Base-by-base conservation (phyloP, 139 green algal species). In the Chlamydomonas incerta region DNA sequence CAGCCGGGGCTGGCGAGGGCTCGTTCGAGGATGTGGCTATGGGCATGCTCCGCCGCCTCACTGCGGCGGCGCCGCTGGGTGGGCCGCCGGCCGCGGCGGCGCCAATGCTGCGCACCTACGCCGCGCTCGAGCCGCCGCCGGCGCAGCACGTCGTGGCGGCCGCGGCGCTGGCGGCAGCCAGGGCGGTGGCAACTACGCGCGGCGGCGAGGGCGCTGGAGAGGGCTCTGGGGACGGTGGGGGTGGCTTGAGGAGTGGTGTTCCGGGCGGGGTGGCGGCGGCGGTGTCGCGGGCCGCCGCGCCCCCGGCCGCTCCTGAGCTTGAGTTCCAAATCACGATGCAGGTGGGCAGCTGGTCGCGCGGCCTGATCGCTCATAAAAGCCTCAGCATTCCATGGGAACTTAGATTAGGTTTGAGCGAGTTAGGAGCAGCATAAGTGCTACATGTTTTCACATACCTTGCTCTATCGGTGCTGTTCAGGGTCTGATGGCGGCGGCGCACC, bases 321-420 rank as follows among this genome's bases (percentile, higher is more conserved):
- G 79, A 85, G 47, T n/a, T 85, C 1, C 46, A 85, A 47, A 46
- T 85, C 31, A 66, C 66, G 6, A 75, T 85, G 65, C 66, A 74
- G 31, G 50, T 50, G 8, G n/a, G n/a, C n/a, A n/a, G n/a, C n/a
- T n/a, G n/a, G n/a, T n/a, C n/a, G n/a, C n/a, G n/a, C n/a, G n/a
- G n/a, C n/a, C n/a, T n/a, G n/a, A n/a, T n/a, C n/a, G n/a, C n/a
- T n/a, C n/a, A n/a, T n/a, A n/a, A n/a, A n/a, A n/a, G n/a, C n/a
- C n/a, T n/a, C n/a, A n/a, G n/a, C n/a, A n/a, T n/a, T n/a, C n/a
- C n/a, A n/a, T n/a, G n/a, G n/a, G n/a, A n/a, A n/a, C n/a, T n/a
- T n/a, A n/a, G n/a, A n/a, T n/a, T n/a, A n/a, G n/a, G n/a, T n/a
- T n/a, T n/a, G n/a, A n/a, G n/a, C n/a, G n/a, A n/a, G n/a, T n/a